Conservation (phyloP, 345 rosid species). For the Angophora floribunda region DNA sequence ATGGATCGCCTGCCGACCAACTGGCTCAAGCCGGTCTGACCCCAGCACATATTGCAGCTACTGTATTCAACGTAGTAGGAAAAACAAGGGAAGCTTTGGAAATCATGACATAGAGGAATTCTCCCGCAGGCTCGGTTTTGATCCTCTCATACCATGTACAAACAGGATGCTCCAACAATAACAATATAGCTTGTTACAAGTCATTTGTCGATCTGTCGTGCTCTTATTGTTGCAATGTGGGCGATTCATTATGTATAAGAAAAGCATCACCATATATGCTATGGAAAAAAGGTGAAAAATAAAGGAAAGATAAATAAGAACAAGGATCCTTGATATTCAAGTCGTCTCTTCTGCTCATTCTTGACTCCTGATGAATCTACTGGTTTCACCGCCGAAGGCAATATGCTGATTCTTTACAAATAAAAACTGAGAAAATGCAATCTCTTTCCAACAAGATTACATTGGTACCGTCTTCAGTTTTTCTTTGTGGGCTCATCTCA, state of each 20-base stretch:
- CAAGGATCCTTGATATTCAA: neutral
- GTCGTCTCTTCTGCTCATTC: neutral
- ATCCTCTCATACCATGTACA: neutral
- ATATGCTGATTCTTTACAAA: neutral
- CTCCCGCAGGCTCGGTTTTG: neutral
- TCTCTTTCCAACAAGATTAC: neutral
- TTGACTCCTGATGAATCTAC: neutral
- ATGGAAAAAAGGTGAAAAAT: neutral
- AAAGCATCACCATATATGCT: neutral
- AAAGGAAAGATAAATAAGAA: neutral
- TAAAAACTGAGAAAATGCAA: neutral
- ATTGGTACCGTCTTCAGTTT: neutral
- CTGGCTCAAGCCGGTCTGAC: constrained; percentile 70
- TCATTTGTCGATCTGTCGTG: neutral
- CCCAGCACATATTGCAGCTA: constrained; percentile 84
- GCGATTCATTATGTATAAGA: neutral
- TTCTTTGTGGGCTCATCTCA: neutral
- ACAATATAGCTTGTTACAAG: neutral
- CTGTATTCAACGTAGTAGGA: constrained; percentile 59
- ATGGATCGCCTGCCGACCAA: constrained; percentile 78
- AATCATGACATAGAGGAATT: constrained; percentile 24
- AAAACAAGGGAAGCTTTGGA: constrained; percentile 49
- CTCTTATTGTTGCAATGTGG: neutral
- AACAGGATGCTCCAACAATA: neutral
- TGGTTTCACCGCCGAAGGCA: neutral